Evolutionary conservation across 164 flowering plant species (phyloP), one percentile per base, ranked within the genome.

Genomic region (Akebia trifoliata): DNA sequence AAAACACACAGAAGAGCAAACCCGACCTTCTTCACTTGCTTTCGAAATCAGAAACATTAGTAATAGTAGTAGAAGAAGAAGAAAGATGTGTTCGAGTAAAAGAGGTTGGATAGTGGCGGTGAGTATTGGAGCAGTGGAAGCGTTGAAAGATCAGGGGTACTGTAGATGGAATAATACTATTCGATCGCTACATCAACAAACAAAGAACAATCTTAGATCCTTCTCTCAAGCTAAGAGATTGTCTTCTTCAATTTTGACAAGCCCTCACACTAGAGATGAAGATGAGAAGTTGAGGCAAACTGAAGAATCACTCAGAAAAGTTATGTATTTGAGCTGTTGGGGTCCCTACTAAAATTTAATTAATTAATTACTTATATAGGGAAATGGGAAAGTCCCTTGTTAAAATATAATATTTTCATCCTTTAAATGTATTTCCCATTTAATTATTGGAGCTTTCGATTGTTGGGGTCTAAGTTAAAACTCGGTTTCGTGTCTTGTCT

Each of bases 81-180:
- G 4, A 9, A 28, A 43, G 29, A 54, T 54, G 60, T 39, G 69
- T 48, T 47, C 60, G 2, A 54, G 49, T 2, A 55, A 60, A 17
- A 66, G 56, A 60, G 69, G 43, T 9, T 66, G 64, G 69, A 54
- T 69, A 4, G 72, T 39, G 6, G 72, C 72, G 0, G 57, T 49
- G 1, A 63, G 61, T 24, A 40, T 65, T 7, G 73, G 56, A 56
- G 62, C 24, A 0, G 62, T 64, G n/a, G 66, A 65, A 34, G 66
- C 25, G 2, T 37, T 69, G 40, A 66, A 58, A 25, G 70, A 62
- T 56, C 64, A 66, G n/a, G 64, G 70, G 4, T 31, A 53, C 10
- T 42, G 62, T 18, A 55, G 59, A 28, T 63, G 71, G 71, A 71
- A 59, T 45, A 39, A 50, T 6, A n/a, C 55, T 47, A 15, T 65